These are phyloP conservation scores for Lichtheimia corymbifera DNA, from an alignment of 371 early-diverging fungal genomes.

Conservation along the genomic window DNA sequence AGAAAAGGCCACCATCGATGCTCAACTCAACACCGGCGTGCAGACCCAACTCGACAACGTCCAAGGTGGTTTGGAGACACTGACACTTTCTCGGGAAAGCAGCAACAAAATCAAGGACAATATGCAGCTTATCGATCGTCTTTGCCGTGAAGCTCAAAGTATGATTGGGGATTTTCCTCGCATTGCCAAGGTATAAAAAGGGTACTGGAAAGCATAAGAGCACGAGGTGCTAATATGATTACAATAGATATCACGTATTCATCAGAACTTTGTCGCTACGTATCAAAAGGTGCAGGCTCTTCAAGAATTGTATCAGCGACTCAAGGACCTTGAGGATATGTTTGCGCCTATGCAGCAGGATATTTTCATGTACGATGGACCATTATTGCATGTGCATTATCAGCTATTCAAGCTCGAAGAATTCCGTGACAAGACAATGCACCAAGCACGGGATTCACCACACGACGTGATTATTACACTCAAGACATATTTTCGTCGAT, in stretches of 20 bases:
- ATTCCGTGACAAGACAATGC: conserved; percentile 83
- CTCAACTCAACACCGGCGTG: conserved; percentile 91
- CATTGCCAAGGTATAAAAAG: conserved; percentile 72
- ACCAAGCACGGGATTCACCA: conserved; percentile 71
- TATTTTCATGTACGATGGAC: conserved; percentile 65
- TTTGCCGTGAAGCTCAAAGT: conserved; percentile 83
- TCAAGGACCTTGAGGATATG: conserved; percentile 69
- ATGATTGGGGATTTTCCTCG: conserved; percentile 85
- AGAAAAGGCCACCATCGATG: conserved; percentile 93
- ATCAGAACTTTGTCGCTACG: conserved; percentile 91
- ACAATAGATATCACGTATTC: conserved; percentile 79
- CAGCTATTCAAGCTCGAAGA: conserved; percentile 85
- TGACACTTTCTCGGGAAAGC: conserved; percentile 67
- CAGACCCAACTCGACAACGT: conserved; percentile 92
- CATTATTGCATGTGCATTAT: conserved; percentile 85
- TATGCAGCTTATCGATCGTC: conserved; percentile 78
- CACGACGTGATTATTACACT: conserved; percentile 83
- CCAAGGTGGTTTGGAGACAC: conserved; percentile 82
- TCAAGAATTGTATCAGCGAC: conserved; percentile 79
- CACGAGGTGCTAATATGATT: neutral
- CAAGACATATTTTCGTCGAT: conserved; percentile 75
- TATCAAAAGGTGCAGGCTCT: conserved; percentile 84
- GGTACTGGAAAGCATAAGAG: neutral
- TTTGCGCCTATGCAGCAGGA: conserved; percentile 72
- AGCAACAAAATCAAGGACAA: conserved; percentile 69